Conservation (phyloP, 1,139 yeast genomes). For the Scheffersomyces parashehatae region DNA sequence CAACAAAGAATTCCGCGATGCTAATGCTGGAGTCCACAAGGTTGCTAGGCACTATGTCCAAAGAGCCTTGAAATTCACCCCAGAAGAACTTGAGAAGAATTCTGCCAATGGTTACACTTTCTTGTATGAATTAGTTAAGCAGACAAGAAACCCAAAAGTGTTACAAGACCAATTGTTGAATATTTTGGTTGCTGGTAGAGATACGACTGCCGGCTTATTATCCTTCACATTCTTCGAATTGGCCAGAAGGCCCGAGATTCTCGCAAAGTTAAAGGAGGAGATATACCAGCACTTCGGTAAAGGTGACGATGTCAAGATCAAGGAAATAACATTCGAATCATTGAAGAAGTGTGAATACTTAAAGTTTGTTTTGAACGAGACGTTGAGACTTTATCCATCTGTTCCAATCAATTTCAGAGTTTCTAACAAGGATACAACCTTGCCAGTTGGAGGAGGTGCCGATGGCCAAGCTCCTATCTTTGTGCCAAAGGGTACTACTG, state of each 20-base stretch:
- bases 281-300: conserved; percentile 35
- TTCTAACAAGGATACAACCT: conserved; percentile 23
- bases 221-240: conserved; percentile 49
- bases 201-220: conserved; percentile 58
- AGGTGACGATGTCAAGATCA: conserved; percentile 17
- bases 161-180: conserved; percentile 54
- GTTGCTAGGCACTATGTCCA: conserved; percentile 30
- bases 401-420: conserved; percentile 27
- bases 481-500: conserved; percentile 22
- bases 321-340: conserved; percentile 19
- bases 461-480: conserved; percentile 20
- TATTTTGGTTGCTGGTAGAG: conserved; percentile 56
- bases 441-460: conserved; percentile 27
- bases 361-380: conserved; percentile 24
- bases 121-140: conserved; percentile 51
- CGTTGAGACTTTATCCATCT: conserved; percentile 27
- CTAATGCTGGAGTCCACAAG: conserved; percentile 31
- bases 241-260: conserved; percentile 44
- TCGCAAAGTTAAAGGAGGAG: conserved; percentile 38
- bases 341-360: conserved; percentile 27
- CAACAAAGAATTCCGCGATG: conserved; percentile 30
- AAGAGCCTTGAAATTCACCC: conserved; percentile 19
- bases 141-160: conserved; percentile 49
- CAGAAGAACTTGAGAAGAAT: conserved; percentile 32
- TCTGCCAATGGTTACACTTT: conserved; percentile 47